Base-by-base conservation (phyloP, 257 asterid genomes). In the Vinca minor region DNA sequence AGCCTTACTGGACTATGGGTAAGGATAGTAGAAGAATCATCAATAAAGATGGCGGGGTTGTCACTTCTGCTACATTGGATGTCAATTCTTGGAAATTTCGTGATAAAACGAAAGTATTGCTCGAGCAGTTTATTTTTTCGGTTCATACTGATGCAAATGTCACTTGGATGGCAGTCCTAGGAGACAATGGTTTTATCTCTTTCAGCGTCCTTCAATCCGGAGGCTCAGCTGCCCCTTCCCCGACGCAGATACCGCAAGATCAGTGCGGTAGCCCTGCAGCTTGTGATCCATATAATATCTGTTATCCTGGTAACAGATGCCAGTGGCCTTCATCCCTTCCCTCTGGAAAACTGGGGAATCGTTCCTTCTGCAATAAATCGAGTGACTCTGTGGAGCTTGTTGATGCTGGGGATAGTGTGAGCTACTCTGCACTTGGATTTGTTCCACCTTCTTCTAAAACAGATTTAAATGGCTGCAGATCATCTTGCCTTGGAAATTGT, bases 1-100 rank as follows among this genome's bases (percentile, higher is more conserved):
- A 89, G 73, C 85, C 87, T n/a, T 92, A 89, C 59, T 92, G 98
- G 98, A 76, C 95, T 32, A 79, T 84, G 87, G 73, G 80, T 8
- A 69, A 71, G 3, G 97, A 91, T 59, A 67, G 59, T 17, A 78
- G 97, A 49, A 87, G 67, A 73, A 87, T 84, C 58, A 83, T 84
- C 67, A 86, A 91, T 48, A 74, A 73, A 67, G 81, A 56, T 55
- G 81, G 83, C 0, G 86, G 79, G 12, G 55, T 8, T 29, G 85
- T 76, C 38, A 18, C 71, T 26, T 82, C 87, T 10, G 95, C 96
- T 0, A 58, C 58, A 42, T 76, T 92, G 8, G 74, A 38, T 63
- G 82, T 77, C 39, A 92, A 85, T 76, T 84, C 97, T 56, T 93
- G 97, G 98, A 84, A 72, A 68, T 84, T 89, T 23, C 87, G 69